Conservation (phyloP, 768 basidiomycete species). For the Leucocoprinus leucothites region DNA sequence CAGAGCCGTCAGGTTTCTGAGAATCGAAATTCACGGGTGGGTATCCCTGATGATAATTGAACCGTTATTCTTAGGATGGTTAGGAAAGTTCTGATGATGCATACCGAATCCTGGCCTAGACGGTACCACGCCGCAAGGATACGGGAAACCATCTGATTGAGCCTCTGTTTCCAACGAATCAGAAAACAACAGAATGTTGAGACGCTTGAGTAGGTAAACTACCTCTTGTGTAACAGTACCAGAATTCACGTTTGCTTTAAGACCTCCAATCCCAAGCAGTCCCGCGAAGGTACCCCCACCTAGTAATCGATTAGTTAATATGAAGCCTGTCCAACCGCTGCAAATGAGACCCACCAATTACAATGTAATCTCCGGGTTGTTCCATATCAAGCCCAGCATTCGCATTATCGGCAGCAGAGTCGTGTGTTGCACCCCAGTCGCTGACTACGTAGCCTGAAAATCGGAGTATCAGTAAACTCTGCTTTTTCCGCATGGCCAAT, state of each 20-base stretch:
- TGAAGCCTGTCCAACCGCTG: neutral
- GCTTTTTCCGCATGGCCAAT: neutral
- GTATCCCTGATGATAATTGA: slow-evolving; percentile 29
- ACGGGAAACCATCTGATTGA: slow-evolving; percentile 44
- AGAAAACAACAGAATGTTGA: neutral
- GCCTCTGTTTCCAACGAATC: slow-evolving; percentile 22
- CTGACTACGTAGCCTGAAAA: slow-evolving; percentile 43
- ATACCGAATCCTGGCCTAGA: slow-evolving; percentile 46
- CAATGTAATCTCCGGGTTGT: slow-evolving; percentile 46
- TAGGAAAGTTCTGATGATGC: neutral
- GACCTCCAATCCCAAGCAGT: slow-evolving; percentile 10
- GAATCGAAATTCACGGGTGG: slow-evolving; percentile 45
- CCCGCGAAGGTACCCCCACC: slow-evolving; percentile 36
- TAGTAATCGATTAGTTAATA: slow-evolving; percentile 11
- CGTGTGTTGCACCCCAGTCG: slow-evolving; percentile 52
- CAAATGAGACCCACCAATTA: slow-evolving; percentile 32
- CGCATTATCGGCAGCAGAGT: slow-evolving; percentile 42
- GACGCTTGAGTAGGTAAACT: slow-evolving; percentile 5
- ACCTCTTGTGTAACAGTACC: slow-evolving; percentile 32
- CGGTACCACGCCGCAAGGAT: slow-evolving; percentile 45
- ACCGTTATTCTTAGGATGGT: neutral
- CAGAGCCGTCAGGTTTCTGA: slow-evolving; percentile 43
- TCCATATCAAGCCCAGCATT: slow-evolving; percentile 51
- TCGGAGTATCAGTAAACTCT: neutral
- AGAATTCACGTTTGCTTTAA: slow-evolving; percentile 32